Conservation (phyloP, 78 protist species). For the Dictyostelium intermedium region DNA sequence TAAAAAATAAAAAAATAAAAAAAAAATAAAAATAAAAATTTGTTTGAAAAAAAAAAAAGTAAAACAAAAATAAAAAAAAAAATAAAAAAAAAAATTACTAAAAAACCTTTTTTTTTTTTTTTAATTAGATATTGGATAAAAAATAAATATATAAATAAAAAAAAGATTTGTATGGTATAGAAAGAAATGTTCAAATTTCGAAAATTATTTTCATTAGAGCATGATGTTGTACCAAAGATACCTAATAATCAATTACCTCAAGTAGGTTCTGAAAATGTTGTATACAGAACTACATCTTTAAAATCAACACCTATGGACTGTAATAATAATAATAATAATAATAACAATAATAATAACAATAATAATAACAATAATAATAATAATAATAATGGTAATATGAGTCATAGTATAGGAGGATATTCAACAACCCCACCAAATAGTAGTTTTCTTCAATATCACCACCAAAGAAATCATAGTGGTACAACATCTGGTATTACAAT, state of each 20-base stretch:
- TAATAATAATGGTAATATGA: not conserved
- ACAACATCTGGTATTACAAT: not conserved
- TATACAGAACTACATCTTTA: not conserved
- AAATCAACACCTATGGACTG: not conserved
- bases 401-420: not conserved
- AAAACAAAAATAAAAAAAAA: no score
- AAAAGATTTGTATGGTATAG: not conserved
- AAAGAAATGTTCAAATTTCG: slow-evolving; percentile 58
- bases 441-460: not conserved
- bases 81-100: no score
- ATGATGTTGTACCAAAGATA: slow-evolving; percentile 61
- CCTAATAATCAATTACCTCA: slow-evolving; percentile 55
- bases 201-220: slow-evolving; percentile 50
- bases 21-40: no score
- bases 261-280: not conserved
- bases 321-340: not conserved
- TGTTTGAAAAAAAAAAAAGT: no score
- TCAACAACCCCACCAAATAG: not conserved
- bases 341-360: not conserved
- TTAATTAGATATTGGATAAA: no score
- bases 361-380: not conserved
- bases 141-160: not conserved
- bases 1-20: no score
- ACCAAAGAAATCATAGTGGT: not conserved
- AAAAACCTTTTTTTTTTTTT: no score